Base-by-base conservation (phyloP, 306 rosid species). In the Arachis hypogaea region DNA sequence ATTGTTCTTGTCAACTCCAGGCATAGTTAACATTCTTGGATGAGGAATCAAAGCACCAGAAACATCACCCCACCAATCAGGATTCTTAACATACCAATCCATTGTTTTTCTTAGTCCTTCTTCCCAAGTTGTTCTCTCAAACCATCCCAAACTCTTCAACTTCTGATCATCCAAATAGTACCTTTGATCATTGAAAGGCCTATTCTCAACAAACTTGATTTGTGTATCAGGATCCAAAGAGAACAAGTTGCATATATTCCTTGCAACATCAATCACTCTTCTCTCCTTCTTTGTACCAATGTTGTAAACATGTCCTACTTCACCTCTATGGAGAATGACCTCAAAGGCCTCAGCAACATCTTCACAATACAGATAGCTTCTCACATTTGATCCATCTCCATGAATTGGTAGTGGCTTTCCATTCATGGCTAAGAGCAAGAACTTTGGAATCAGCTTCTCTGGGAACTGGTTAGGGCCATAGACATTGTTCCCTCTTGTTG, bases 301-400 rank as follows among this genome's bases (percentile, higher is more conserved):
- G 78, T 87, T 85, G 78, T 87, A 87, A 51, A 87, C 92, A 70
- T 87, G 92, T 14, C 87, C 89, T 5, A 87, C 83, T 74, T 85
- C 92, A 65, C 89, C 89, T 74, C 30, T 80, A 6, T 87, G 89
- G 16, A 87, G 89, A 66, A 87, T 68, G 62, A 80, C 81, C 64
- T 87, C 89, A 76, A 87, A 87, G 11, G 92, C 92, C 86, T 85
- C 89, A 0, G 87, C 92, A 16, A 85, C 92, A 36, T 87, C 92
- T 43, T 87, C 92, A 59, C 87, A 80, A 5, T 78, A 87, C 44
- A 87, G 81, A 70, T 85, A 87, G 59, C 89, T 87, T 78, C 89
- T 85, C 10, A 87, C 89, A 70, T 87, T 82, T 30, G 92, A 87
- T 12, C 92, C 92, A 66, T 87, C 86, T 0, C 92, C 92, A 29